Evolutionary conservation across 2,329 filamentous ascomycete genomes (phyloP), one percentile per base, ranked within the genome.

Genomic region (Trichoderma lentiforme): DNA sequence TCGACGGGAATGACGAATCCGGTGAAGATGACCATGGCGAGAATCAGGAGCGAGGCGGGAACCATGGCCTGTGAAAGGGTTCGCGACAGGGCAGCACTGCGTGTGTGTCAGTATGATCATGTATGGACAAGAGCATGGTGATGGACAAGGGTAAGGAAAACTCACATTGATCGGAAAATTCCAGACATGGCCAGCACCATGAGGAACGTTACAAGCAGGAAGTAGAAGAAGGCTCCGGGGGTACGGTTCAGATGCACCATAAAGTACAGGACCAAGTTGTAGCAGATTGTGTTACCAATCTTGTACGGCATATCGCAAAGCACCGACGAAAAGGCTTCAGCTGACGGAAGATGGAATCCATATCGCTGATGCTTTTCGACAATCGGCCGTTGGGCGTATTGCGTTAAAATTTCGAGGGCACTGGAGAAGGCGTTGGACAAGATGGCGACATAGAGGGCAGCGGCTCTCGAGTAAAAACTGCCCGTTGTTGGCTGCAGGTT

Each of bases 161-260:
- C 67, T 70, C 15, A 70, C 58, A 80, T 77, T 28, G 78, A 80
- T 60, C 80, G 78, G 82, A 92, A 92, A 71, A 92, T 74, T 84
- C 90, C 90, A 47, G 88, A 90, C 89, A 92, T 91, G 73, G 85
- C 85, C 72, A 91, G 77, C 0, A 88, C 90, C 8, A 86, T 84
- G 26, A 84, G 78, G 76, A 91, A 84, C 12, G 83, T 82, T 47
- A 86, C 78, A 0, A 86, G 74, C 2, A 83, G 76, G 70, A 84
- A 86, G 61, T 81, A 83, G 75, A 86, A 86, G 77, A 86, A 86
- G 0, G 81, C 77, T 1, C 82, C 83, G 0, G 80, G 80, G 39
- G 82, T 79, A 28, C 82, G 78, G 11, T 81, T 79, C 0, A 86
- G 77, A 51, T 81, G 61, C 1, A 81, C 81, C 82, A 85, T 84